Conservation (phyloP, 2,329 filamentous ascomycete genomes). For the Chalara sp. region DNA sequence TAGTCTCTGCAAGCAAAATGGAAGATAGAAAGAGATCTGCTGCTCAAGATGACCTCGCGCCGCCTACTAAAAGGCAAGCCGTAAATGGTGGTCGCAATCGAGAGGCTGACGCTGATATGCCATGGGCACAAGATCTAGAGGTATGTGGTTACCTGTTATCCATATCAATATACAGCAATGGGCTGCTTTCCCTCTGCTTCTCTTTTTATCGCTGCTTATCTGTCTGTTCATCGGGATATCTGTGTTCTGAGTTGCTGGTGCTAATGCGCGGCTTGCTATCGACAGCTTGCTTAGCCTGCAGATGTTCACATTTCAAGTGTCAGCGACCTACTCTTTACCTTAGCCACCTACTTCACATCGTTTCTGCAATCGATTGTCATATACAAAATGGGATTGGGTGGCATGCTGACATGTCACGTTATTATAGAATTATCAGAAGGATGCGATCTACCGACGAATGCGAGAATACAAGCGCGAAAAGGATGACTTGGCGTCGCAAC, state of each 20-base stretch:
- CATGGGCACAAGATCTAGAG: slow-evolving; percentile 65
- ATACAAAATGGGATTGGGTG: slow-evolving; percentile 29
- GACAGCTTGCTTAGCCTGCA: slow-evolving; percentile 34
- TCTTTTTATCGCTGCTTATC: not conserved
- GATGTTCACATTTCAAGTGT: slow-evolving; percentile 20
- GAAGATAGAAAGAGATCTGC: slow-evolving; percentile 98
- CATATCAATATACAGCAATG: not conserved
- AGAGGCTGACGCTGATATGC: slow-evolving; percentile 61
- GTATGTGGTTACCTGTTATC: slow-evolving; percentile 45
- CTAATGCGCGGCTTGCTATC: slow-evolving; percentile 39
- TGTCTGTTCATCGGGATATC: slow-evolving; percentile 18
- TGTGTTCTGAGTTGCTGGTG: slow-evolving; percentile 22
- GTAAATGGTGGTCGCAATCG: slow-evolving; percentile 71
- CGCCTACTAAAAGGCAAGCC: slow-evolving; percentile 86
- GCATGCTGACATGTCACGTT: slow-evolving; percentile 24
- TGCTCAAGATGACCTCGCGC: slow-evolving; percentile 72
- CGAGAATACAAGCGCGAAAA: slow-evolving; percentile 95
- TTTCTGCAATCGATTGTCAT: not conserved
- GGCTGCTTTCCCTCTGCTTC: not conserved
- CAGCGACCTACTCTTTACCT: slow-evolving; percentile 14
- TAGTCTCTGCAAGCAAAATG: slow-evolving; percentile 75
- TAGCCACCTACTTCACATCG: not conserved
- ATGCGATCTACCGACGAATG: slow-evolving; percentile 96
- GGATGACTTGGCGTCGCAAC: slow-evolving; percentile 68
- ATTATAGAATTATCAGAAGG: slow-evolving; percentile 79